Percentiles rank a stretch among this genome's conserved stretches.
Conservation (phyloP, 2,329 filamentous ascomycete genomes). For the Whalleya microplaca region DNA sequence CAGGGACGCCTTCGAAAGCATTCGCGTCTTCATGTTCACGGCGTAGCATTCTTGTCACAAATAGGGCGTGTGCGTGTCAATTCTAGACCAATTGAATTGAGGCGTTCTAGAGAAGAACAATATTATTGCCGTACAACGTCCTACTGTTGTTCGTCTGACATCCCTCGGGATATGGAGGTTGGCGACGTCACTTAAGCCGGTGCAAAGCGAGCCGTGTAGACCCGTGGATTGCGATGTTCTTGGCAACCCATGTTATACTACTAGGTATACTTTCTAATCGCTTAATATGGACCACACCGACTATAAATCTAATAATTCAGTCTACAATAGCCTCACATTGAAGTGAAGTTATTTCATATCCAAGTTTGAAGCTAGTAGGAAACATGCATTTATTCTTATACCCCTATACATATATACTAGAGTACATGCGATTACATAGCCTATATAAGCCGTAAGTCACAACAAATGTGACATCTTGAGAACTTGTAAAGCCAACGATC, state of each 20-base stretch:
- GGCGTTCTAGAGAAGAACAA: background rate
- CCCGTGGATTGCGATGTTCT: conserved; percentile 22
- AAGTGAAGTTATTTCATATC: too few relatives aligned
- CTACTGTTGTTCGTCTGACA: conserved; percentile 17
- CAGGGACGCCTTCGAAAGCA: conserved; percentile 27
- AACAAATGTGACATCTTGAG: too few relatives aligned
- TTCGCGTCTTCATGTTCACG: conserved; percentile 30
- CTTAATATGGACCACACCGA: too few relatives aligned
- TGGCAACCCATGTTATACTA: conserved; percentile 4
- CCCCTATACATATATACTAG: too few relatives aligned
- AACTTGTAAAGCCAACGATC: too few relatives aligned
- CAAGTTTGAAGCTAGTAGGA: too few relatives aligned
- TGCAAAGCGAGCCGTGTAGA: conserved; percentile 32
- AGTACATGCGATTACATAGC: too few relatives aligned
- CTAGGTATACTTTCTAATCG: background rate
- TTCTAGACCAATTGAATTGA: conserved; percentile 1
- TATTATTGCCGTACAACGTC: background rate
- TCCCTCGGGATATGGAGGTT: conserved; percentile 26
- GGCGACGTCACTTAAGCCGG: conserved; percentile 37
- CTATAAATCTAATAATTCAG: too few relatives aligned
- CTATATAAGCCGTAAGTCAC: too few relatives aligned
- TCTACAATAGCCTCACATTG: too few relatives aligned
- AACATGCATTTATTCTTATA: too few relatives aligned
- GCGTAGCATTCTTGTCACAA: conserved; percentile 5
- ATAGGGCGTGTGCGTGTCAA: background rate